Evolutionary conservation across 148 eudicot genomes (phyloP).

Genomic region (Polygonum maritimum): DNA sequence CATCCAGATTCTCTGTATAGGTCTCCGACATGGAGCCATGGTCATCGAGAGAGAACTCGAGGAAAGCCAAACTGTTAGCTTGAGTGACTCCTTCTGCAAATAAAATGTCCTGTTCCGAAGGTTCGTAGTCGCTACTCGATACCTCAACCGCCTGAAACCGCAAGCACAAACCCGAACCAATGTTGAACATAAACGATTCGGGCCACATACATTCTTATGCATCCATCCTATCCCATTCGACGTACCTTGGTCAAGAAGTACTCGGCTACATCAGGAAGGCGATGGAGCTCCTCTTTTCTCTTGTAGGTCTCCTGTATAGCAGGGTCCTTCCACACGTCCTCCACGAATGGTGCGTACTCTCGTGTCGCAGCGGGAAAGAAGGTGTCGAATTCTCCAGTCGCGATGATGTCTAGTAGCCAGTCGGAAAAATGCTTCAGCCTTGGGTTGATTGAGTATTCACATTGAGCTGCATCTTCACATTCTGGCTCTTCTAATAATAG

Average conservation of each 20-base stretch:
- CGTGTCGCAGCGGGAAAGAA: slow-evolving; percentile 98
- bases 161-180: not conserved
- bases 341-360: slow-evolving; percentile 93
- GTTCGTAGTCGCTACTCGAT: slow-evolving; percentile 95
- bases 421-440: slow-evolving; percentile 90
- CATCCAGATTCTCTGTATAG: slow-evolving; percentile 70
- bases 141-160: slow-evolving; percentile 78
- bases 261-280: slow-evolving; percentile 91
- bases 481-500: slow-evolving; percentile 25
- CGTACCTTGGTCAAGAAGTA: slow-evolving; percentile 89
- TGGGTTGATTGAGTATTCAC: slow-evolving; percentile 64
- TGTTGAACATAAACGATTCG: not conserved
- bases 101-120: slow-evolving; percentile 84
- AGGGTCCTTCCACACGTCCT: slow-evolving; percentile 96
- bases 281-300: slow-evolving; percentile 83
- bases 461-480: slow-evolving; percentile 28
- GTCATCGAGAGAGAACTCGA: slow-evolving; percentile 89
- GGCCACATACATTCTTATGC: not conserved
- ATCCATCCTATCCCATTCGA: not conserved
- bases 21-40: slow-evolving; percentile 88
- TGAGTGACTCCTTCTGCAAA: slow-evolving; percentile 95
- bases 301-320: slow-evolving; percentile 81
- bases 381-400: slow-evolving; percentile 92
- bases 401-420: slow-evolving; percentile 94
- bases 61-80: slow-evolving; percentile 91